Percentiles rank a stretch among this genome's conserved stretches.
These are phyloP conservation scores for Colletotrichum tropicale DNA, from an alignment of 2,329 filamentous ascomycete genomes.

Conservation along the genomic window DNA sequence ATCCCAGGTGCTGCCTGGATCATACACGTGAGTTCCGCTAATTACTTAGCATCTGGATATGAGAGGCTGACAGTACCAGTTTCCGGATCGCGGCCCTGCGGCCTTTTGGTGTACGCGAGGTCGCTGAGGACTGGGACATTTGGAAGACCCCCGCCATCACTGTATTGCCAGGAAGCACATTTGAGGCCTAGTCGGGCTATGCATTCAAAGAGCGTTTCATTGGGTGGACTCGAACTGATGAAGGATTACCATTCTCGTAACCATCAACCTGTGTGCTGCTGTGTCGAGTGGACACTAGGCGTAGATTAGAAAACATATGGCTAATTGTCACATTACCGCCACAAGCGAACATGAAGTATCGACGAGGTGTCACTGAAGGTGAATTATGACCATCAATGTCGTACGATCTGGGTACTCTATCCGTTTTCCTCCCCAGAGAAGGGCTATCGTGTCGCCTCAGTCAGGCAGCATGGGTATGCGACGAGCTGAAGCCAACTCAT, in stretches of 20 bases:
- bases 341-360: neutral
- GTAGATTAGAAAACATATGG: neutral
- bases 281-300: neutral
- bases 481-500: neutral
- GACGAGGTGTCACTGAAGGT: neutral
- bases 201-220: accelerated
- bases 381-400: neutral
- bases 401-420: neutral
- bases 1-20: neutral
- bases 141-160: conserved; percentile 24
- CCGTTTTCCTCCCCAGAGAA: neutral
- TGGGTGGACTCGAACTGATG: neutral
- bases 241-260: neutral
- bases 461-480: neutral
- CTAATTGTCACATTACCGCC: neutral
- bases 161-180: neutral
- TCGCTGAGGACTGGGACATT: conserved; percentile 26
- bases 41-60: accelerated
- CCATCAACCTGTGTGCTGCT: neutral
- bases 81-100: conserved; percentile 28
- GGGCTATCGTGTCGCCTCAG: neutral
- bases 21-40: neutral
- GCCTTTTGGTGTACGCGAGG: conserved; percentile 25
- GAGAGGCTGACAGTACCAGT: neutral
- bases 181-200: neutral